Conservation (phyloP, 805 yeast genomes). For the Danielozyma ontarioensis region DNA sequence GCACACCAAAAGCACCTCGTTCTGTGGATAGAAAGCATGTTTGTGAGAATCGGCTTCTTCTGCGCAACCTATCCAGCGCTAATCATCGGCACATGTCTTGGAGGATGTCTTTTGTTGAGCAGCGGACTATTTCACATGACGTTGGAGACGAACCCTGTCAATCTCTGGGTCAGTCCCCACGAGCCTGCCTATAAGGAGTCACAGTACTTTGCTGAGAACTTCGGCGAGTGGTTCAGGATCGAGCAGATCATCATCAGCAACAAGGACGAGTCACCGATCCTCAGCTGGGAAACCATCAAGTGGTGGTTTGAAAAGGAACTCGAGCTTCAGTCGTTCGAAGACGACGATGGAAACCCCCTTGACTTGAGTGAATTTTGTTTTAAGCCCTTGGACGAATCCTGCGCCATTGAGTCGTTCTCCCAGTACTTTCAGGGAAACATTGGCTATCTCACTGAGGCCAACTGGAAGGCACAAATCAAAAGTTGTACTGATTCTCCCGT, state of each 20-base stretch:
- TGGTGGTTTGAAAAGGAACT: slow-evolving; percentile 90
- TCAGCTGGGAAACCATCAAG: slow-evolving; percentile 58
- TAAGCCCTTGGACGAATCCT: slow-evolving; percentile 72
- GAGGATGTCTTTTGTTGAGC: slow-evolving; percentile 42
- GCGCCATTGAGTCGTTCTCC: slow-evolving; percentile 83
- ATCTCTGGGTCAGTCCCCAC: slow-evolving; percentile 82
- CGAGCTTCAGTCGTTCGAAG: slow-evolving; percentile 31
- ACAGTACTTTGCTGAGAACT: slow-evolving; percentile 65
- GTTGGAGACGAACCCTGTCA: slow-evolving; percentile 75
- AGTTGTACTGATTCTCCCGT: slow-evolving; percentile 79
- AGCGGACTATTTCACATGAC: slow-evolving; percentile 47
- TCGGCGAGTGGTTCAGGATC: slow-evolving; percentile 89
- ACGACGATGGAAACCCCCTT: slow-evolving; percentile 16
- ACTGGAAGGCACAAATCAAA: slow-evolving; percentile 53
- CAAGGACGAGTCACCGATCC: slow-evolving; percentile 61
- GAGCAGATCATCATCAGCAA: slow-evolving; percentile 69
- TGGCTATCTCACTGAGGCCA: slow-evolving; percentile 37
- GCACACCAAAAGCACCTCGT: slow-evolving; percentile 3
- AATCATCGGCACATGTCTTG: slow-evolving; percentile 16
- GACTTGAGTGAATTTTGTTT: slow-evolving; percentile 68
- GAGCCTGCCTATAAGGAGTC: slow-evolving; percentile 69
- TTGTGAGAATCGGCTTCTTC: slow-evolving; percentile 47
- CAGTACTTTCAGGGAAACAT: slow-evolving; percentile 78
- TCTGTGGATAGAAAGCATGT: slow-evolving; percentile 20
- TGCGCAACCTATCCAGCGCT: slow-evolving; percentile 58